These are phyloP conservation scores for Erodium moschatum DNA, from an alignment of 441 rosid genomes.

Conservation along the genomic window DNA sequence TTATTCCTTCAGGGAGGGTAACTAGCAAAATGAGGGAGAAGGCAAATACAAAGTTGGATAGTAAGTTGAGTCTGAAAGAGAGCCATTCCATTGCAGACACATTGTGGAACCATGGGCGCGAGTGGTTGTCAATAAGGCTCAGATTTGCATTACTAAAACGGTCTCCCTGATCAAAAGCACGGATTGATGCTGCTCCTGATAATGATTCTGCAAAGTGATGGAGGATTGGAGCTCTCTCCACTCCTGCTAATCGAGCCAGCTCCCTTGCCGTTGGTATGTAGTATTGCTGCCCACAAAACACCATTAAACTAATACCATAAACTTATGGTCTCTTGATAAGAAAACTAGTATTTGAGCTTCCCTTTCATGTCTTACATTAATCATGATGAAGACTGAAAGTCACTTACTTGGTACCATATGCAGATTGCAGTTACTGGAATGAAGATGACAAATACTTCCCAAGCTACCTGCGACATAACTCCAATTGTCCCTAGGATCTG, in stretches of 20 bases:
- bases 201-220: slow-evolving; percentile 95
- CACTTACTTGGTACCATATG: slow-evolving; percentile 85
- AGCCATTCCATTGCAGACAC: slow-evolving; percentile 97
- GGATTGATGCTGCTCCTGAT: slow-evolving; percentile 86
- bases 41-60: slow-evolving; percentile 89
- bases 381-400: neutral
- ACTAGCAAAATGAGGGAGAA: slow-evolving; percentile 84
- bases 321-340: neutral
- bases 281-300: slow-evolving; percentile 44
- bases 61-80: slow-evolving; percentile 74
- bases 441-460: slow-evolving; percentile 93
- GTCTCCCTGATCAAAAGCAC: slow-evolving; percentile 70
- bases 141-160: slow-evolving; percentile 67
- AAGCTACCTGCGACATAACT: slow-evolving; percentile 94
- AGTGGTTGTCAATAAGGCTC: slow-evolving; percentile 58
- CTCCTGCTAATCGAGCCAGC: slow-evolving; percentile 76
- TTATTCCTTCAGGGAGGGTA: slow-evolving; percentile 87
- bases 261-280: slow-evolving; percentile 96
- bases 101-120: slow-evolving; percentile 95
- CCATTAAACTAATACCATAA: neutral
- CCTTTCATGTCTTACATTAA: neutral
- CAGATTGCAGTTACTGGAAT: slow-evolving; percentile 93
- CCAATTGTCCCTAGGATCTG: slow-evolving; percentile 72
- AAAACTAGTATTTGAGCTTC: neutral
- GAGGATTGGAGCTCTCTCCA: slow-evolving; percentile 88